These are phyloP conservation scores for Rutstroemia sp. DNA, from an alignment of 2,329 filamentous ascomycete species.

Conservation along the genomic window DNA sequence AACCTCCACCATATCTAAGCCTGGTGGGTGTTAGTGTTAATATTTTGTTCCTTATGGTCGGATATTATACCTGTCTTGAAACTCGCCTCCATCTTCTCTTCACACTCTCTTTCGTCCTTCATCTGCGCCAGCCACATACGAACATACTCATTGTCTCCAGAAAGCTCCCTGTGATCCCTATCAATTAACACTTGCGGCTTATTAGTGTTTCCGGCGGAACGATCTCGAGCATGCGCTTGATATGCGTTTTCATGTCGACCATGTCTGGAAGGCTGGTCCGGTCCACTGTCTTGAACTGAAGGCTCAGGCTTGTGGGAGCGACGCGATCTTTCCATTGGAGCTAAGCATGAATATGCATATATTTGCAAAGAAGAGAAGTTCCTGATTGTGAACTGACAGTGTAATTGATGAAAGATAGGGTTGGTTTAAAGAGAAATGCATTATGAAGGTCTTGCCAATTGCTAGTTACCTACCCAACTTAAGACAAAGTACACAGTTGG, in stretches of 20 bases:
- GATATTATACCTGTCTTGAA: neutral
- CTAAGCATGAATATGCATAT: neutral
- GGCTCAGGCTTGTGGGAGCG: constrained; percentile 6
- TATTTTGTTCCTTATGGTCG: no score
- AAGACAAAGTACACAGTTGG: no score
- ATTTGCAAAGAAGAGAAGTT: neutral
- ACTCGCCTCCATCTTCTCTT: neutral
- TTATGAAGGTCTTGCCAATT: no score
- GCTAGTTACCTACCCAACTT: neutral
- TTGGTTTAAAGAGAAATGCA: no score
- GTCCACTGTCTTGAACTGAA: neutral
- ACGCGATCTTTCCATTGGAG: constrained; percentile 2
- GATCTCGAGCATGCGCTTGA: neutral
- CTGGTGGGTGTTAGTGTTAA: no score
- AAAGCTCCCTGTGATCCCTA: constrained; percentile 8
- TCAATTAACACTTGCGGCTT: neutral
- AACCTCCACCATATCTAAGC: no score
- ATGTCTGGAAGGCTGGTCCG: neutral
- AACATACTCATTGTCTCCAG: constrained; percentile 21
- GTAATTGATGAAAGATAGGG: neutral
- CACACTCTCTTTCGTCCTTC: constrained; percentile 9
- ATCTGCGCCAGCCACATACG: constrained; percentile 24
- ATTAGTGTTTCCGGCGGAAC: neutral
- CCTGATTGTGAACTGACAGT: constrained; percentile 8
- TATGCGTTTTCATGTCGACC: neutral